Evolutionary conservation across 192 early-diverging fungal species (phyloP).

Genomic region (Coemansia furcata): DNA sequence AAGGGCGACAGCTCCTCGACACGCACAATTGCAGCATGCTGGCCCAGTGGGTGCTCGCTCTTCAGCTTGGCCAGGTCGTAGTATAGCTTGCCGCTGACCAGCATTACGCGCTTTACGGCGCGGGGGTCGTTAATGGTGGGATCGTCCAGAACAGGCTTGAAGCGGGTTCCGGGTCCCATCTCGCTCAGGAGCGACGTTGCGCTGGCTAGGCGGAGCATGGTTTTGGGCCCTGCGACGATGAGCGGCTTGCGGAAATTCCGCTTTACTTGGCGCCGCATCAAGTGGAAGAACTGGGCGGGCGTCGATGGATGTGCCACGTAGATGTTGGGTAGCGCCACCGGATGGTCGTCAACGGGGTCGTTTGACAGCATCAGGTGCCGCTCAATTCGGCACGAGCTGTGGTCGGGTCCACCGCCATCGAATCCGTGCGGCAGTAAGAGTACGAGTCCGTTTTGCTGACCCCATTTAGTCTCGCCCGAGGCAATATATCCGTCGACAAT

Average conservation of each 20-base stretch:
- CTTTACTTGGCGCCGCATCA: conserved; percentile 85
- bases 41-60: conserved; percentile 59
- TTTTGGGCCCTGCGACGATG: conserved; percentile 79
- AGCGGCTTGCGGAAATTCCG: conserved; percentile 93
- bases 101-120: conserved; percentile 61
- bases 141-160: conserved; percentile 81
- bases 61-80: conserved; percentile 86
- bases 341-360: conserved; percentile 59
- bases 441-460: conserved; percentile 86
- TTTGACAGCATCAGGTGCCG: conserved; percentile 91
- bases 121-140: conserved; percentile 49
- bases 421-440: conserved; percentile 94
- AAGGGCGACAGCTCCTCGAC: conserved; percentile 94
- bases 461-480: conserved; percentile 92
- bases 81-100: conserved; percentile 90
- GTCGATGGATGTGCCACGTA: conserved; percentile 89
- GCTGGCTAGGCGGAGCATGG: conserved; percentile 63
- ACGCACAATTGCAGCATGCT: conserved; percentile 79
- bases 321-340: conserved; percentile 76
- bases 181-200: conserved; percentile 73
- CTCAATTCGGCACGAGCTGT: conserved; percentile 86
- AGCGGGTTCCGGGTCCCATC: conserved; percentile 85
- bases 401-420: conserved; percentile 95
- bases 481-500: conserved; percentile 89
- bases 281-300: conserved; percentile 96